Conservation (phyloP, 176 grass and related monocot species). For the Oryza rufipogon region DNA sequence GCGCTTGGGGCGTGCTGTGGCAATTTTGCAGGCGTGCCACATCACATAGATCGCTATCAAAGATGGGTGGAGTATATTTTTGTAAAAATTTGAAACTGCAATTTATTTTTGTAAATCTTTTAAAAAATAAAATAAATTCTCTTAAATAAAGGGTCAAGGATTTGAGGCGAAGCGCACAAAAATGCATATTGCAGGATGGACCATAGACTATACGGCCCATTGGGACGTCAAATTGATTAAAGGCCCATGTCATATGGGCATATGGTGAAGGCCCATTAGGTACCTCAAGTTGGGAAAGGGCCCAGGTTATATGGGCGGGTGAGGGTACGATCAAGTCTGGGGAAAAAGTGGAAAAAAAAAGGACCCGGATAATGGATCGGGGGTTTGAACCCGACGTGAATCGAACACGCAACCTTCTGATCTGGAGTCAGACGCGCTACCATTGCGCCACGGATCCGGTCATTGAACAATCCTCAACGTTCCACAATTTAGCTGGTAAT, state of each 20-base stretch:
- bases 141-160: too few relatives aligned
- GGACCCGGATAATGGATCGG: conserved; percentile 13
- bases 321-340: too few relatives aligned
- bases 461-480: neutral
- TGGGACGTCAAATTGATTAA: too few relatives aligned
- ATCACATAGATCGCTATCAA: too few relatives aligned
- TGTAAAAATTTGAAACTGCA: too few relatives aligned
- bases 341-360: neutral
- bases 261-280: neutral
- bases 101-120: too few relatives aligned
- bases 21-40: too few relatives aligned
- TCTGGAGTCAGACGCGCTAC: conserved; percentile 99
- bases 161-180: neutral
- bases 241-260: too few relatives aligned
- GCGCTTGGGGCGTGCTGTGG: too few relatives aligned
- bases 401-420: conserved; percentile 98
- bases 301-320: neutral
- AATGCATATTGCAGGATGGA: neutral
- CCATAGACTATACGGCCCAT: neutral
- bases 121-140: too few relatives aligned
- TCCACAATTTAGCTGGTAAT: too few relatives aligned
- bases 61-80: too few relatives aligned
- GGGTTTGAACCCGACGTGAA: conserved; percentile 96
- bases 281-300: neutral
- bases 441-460: conserved; percentile 91